phyloP scores from a whole-genome alignment of 805 yeast genomes.

The Candida michaelii region DNA sequence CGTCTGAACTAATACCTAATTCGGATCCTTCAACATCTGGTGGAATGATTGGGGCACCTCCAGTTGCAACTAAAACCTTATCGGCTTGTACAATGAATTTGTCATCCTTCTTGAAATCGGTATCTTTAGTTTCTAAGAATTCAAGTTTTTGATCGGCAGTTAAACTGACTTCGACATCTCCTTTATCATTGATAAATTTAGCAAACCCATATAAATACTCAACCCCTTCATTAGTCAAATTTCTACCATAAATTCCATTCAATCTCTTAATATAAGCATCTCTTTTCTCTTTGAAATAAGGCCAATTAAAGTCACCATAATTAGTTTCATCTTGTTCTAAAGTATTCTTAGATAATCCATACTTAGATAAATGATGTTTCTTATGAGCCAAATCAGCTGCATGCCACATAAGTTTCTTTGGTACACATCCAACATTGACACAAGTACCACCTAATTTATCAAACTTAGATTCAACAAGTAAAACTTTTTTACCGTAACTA shows the following conservation, averaged over 20 bases:
- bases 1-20: constrained; percentile 83
- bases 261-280: constrained; percentile 87
- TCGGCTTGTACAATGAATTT: constrained; percentile 70
- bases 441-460: constrained; percentile 90
- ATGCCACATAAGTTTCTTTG: constrained; percentile 98
- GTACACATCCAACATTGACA: constrained; percentile 99
- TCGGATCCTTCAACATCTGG: constrained; percentile 74
- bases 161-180: constrained; percentile 72
- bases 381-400: constrained; percentile 87
- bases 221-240: constrained; percentile 85
- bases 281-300: constrained; percentile 75
- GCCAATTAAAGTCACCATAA: constrained; percentile 73
- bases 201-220: constrained; percentile 88
- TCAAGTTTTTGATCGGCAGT: constrained; percentile 40
- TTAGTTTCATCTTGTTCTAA: constrained; percentile 42
- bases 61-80: constrained; percentile 85
- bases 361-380: constrained; percentile 71
- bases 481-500: constrained; percentile 82
- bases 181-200: constrained; percentile 58
- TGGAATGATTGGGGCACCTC: constrained; percentile 82
- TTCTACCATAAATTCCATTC: constrained; percentile 91
- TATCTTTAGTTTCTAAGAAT: constrained; percentile 30
- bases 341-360: constrained; percentile 70
- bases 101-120: constrained; percentile 46
- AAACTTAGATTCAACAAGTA: constrained; percentile 74